phyloP scores from a whole-genome alignment of 306 rosid species.

The Sindora glabra region DNA sequence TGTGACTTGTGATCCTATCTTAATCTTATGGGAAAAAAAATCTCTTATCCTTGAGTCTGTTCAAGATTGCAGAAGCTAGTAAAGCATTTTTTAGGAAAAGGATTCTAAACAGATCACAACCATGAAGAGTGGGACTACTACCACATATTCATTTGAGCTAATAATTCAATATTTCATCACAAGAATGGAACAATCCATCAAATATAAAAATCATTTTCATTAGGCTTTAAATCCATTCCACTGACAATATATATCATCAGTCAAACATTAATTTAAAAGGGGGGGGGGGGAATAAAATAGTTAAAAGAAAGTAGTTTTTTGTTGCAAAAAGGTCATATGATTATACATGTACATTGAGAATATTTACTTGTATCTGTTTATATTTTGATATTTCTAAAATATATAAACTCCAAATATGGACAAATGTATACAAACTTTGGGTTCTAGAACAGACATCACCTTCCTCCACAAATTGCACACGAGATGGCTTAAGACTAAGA shows the following conservation, averaged over 20 bases:
- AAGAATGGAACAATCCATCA: background rate
- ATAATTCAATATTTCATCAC: background rate
- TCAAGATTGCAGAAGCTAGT: background rate
- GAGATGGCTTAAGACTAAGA: background rate
- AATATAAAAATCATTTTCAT: background rate
- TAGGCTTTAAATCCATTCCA: background rate
- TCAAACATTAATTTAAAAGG: too few relatives aligned
- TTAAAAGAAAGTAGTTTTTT: background rate
- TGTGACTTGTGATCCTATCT: conserved; percentile 15
- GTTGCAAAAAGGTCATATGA: too few relatives aligned
- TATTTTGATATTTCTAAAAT: background rate
- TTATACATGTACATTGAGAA: too few relatives aligned
- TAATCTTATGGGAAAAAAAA: background rate
- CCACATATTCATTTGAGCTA: background rate
- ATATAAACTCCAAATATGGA: background rate
- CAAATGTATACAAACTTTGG: background rate
- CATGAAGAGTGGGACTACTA: background rate
- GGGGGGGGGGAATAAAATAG: too few relatives aligned
- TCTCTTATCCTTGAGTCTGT: background rate
- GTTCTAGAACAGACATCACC: background rate
- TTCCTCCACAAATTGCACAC: background rate
- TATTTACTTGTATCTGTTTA: too few relatives aligned
- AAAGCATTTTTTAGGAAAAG: background rate
- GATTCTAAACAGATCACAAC: background rate
- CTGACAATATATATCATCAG: background rate